Percentiles rank a stretch among this genome's conserved stretches.
These are phyloP conservation scores for Hymenoscyphus scutula DNA, from an alignment of 2,329 filamentous ascomycete species.

Conservation along the genomic window DNA sequence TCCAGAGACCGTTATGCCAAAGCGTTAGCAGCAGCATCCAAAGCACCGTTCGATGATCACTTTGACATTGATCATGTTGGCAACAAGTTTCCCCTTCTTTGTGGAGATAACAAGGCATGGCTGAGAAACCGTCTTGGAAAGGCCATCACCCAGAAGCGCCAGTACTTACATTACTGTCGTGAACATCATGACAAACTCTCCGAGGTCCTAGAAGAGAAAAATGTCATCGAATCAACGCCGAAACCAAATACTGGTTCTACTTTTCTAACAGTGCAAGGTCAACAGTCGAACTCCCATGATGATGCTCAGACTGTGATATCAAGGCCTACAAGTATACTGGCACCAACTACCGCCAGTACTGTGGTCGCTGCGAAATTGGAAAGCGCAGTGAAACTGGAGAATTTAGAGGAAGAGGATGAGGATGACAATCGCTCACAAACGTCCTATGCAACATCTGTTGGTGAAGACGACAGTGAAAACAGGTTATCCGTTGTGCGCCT, in stretches of 20 bases:
- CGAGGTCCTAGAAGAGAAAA: neutral
- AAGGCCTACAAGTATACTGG: slow-evolving; percentile 15
- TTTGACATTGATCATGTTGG: slow-evolving; percentile 20
- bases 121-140: slow-evolving; percentile 27
- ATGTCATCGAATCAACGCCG: neutral
- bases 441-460: slow-evolving; percentile 15
- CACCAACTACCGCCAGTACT: slow-evolving; percentile 8
- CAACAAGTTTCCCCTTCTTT: slow-evolving; percentile 15
- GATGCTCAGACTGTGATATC: slow-evolving; percentile 10
- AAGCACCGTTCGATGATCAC: slow-evolving; percentile 12
- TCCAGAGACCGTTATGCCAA: slow-evolving; percentile 17
- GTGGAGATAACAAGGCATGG: slow-evolving; percentile 11
- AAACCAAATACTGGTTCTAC: neutral
- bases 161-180: slow-evolving; percentile 30
- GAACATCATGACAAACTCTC: slow-evolving; percentile 25
- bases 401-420: slow-evolving; percentile 3
- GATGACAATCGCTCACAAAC: slow-evolving; percentile 15
- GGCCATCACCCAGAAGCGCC: slow-evolving; percentile 31
- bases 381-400: neutral
- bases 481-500: slow-evolving; percentile 10
- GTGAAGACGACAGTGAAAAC: slow-evolving; percentile 8
- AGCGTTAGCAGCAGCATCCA: slow-evolving; percentile 8
- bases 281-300: neutral
- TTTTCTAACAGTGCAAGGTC: neutral
- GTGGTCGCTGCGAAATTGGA: neutral